Evolutionary conservation across 805 yeast species (phyloP), one percentile per base, ranked within the genome.

Genomic region (Lipomyces anomalus): DNA sequence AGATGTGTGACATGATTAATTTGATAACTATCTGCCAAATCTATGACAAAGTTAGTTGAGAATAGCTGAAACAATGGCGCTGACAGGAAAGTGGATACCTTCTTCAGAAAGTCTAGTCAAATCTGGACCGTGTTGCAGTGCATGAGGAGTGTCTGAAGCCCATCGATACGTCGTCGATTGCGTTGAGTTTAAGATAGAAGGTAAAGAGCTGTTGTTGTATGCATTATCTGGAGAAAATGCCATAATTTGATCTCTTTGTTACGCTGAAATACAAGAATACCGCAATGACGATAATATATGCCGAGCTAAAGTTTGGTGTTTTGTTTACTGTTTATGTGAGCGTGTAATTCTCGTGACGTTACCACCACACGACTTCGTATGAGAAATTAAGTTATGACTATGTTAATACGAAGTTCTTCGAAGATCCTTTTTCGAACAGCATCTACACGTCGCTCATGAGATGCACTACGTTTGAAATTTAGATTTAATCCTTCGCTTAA

Each of bases 81-180:
- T 13, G 30, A 26, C 11, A 26, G 30, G 11, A 26, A 13, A 26
- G 11, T 26, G 30, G 30, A 26, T 26, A 26, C 30, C 30, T 26
- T 26, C 30, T 9, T 26, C 30, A 26, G 30, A 9, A 9, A 26
- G 13, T 9, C 30, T 9, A 13, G 11, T 26, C 30, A 26, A 13
- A 9, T 26, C 30, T 9, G 30, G 11, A 9, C 11, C 11, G 30
- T 26, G 9, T 9, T 26, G 9, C 30, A 26, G 13, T 26, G 11
- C 30, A 13, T 26, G 30, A 9, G 37, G 37, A 6, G 42, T 41
- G 22, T 48, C 53, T 7, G 50, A 32, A 4, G 50, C 50, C 54
- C 54, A 50, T n/a, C 36, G 30, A 40, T 46, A 50, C 5, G 32
- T 39, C 6, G 54, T 46, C 22, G 54, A 50, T 34, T 35, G 22